These are phyloP conservation scores for Quercus agrifolia DNA, from an alignment of 306 rosid genomes.

Conservation along the genomic window DNA sequence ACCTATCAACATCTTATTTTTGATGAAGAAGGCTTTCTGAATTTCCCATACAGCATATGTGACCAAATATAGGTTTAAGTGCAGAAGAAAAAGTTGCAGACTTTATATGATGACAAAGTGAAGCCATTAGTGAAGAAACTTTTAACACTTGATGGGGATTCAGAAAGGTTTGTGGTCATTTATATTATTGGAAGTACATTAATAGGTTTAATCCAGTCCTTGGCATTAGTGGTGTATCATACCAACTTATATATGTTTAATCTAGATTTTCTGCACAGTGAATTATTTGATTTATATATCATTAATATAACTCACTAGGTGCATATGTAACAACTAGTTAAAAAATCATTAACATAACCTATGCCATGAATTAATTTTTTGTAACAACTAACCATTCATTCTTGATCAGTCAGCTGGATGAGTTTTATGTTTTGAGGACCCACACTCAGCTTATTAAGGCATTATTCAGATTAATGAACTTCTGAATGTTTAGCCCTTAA, in stretches of 20 bases:
- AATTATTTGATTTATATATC: not conserved
- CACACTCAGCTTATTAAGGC: not conserved
- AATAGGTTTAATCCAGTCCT: not conserved
- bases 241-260: not conserved
- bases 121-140: constrained; percentile 67
- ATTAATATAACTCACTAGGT: not conserved
- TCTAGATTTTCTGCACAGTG: not conserved
- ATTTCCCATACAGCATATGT: constrained; percentile 12
- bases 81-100: constrained; percentile 78
- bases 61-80: constrained; percentile 29
- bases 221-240: not conserved
- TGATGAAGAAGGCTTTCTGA: constrained; percentile 5
- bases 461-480: not conserved
- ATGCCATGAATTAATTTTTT: too few species aligned
- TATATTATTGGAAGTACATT: not conserved
- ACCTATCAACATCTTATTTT: not conserved
- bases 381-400: not conserved
- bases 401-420: not conserved
- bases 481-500: not conserved
- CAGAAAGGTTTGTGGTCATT: constrained; percentile 54
- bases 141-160: constrained; percentile 57
- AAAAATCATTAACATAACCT: too few species aligned
- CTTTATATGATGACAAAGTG: constrained; percentile 68
- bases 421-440: not conserved
- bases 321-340: not conserved